These are phyloP conservation scores for Microdochium trichocladiopsis DNA, from an alignment of 2,329 filamentous ascomycete genomes.

Conservation along the genomic window DNA sequence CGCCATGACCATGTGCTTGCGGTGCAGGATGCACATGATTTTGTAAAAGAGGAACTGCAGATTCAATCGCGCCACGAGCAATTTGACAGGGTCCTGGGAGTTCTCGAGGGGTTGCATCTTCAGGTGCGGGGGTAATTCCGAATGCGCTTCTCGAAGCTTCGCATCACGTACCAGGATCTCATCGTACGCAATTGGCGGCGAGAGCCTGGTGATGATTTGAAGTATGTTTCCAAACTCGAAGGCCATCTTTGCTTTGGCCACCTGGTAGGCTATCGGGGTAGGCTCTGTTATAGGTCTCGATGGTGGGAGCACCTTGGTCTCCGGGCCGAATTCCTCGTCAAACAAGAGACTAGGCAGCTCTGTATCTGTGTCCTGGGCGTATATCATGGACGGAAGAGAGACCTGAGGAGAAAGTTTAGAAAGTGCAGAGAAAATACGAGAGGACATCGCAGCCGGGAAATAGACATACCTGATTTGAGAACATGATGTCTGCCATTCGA, in stretches of 20 bases:
- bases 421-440: constrained; percentile 3
- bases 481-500: constrained; percentile 66
- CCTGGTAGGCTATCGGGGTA: constrained; percentile 74
- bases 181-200: constrained; percentile 52
- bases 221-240: constrained; percentile 66
- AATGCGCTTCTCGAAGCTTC: constrained; percentile 52
- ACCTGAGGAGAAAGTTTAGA: constrained; percentile 24
- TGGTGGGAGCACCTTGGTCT: constrained; percentile 59
- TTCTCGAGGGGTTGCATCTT: constrained; percentile 69
- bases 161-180: constrained; percentile 57
- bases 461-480: constrained; percentile 63
- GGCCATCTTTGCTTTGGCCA: constrained; percentile 62
- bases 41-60: constrained; percentile 84
- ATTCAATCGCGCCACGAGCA: constrained; percentile 79
- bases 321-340: constrained; percentile 71
- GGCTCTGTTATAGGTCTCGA: constrained; percentile 62
- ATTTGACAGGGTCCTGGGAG: constrained; percentile 70
- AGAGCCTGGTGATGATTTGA: constrained; percentile 52
- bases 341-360: constrained; percentile 71
- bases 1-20: constrained; percentile 76
- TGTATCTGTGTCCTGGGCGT: constrained; percentile 68
- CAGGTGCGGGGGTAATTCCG: constrained; percentile 73
- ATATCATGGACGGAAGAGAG: constrained; percentile 61
- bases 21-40: constrained; percentile 80
- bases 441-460: constrained; percentile 19